Conservation (phyloP, 257 asterid genomes). For the Linderniella brevidens region DNA sequence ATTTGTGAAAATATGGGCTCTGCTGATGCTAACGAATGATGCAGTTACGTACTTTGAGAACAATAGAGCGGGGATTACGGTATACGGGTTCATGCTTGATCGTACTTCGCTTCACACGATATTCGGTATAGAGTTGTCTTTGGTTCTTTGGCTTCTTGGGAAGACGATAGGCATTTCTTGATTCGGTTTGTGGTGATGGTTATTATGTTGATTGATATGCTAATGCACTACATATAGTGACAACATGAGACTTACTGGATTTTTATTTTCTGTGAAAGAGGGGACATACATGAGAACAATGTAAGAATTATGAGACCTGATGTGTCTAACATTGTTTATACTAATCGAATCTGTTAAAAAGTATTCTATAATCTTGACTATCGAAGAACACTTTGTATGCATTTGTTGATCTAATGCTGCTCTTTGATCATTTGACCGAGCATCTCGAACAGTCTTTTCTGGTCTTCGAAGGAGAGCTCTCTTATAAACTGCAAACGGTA, state of each 20-base stretch:
- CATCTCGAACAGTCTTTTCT: slow-evolving; percentile 30
- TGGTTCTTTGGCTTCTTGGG: slow-evolving; percentile 88
- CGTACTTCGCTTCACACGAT: slow-evolving; percentile 64
- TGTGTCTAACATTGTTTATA: too few relatives aligned
- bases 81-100: slow-evolving; percentile 87
- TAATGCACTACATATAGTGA: too few relatives aligned
- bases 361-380: too few relatives aligned
- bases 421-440: slow-evolving; percentile 62
- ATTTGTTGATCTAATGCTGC: slow-evolving; percentile 24
- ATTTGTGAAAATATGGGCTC: background rate
- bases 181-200: background rate
- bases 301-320: too few relatives aligned
- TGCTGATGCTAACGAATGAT: background rate
- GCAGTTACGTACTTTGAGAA: slow-evolving; percentile 79
- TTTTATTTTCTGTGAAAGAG: too few relatives aligned
- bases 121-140: slow-evolving; percentile 67
- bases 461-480: slow-evolving; percentile 75
- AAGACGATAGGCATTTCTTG: slow-evolving; percentile 69
- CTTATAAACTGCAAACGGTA: slow-evolving; percentile 33
- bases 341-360: too few relatives aligned
- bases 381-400: too few relatives aligned
- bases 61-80: slow-evolving; percentile 78
- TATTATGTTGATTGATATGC: too few relatives aligned
- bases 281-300: too few relatives aligned
- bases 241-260: too few relatives aligned